Evolutionary conservation across 2,329 filamentous ascomycete genomes (phyloP), one percentile per base, ranked within the genome.

Genomic region (Paecilomyces dactylethromorphus): DNA sequence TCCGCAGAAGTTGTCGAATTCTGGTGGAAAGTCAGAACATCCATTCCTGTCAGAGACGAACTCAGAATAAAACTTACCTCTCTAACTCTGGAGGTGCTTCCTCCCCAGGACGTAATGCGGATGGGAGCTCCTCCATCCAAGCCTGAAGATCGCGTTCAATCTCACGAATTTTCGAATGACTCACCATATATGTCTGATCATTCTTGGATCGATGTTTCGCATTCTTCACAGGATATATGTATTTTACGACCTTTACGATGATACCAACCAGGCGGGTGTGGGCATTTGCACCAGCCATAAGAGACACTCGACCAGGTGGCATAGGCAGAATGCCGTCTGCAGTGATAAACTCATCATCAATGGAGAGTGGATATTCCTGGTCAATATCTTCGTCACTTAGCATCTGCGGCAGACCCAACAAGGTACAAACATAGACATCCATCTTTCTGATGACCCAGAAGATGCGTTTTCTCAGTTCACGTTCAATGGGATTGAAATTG

Each of bases 81-180:
- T 92, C 84, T 24, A 92, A 83, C 67, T 92, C 87, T 33, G 87
- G 83, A 1, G 87, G 82, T 0, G 87, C 89, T 55, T 94, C 91
- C 0, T 87, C 84, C 61, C 90, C 91, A 1, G 92, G 92, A 61
- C 89, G 87, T 74, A 96, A 86, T 57, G 86, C 84, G 64, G 86
- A 81, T 0, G 92, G 93, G 26, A 99, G 72, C 59, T 81, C 77
- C 56, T 85, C 83, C 74, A 86, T 82, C 85, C 85, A 88, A 13
- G 75, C 72, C 65, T 87, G 83, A 56, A 88, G 73, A 66, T 87
- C 84, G 57, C 81, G 78, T 69, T 88, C 85, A 57, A 88, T 82
- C 63, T 87, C 85, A 22, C 84, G 79, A 45, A 88, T 87, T 63
- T 83, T 82, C 2, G 84, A 82, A 66, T 87, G 85, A 60, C 84